These are phyloP conservation scores for Pythium plurisporium DNA, from an alignment of 352 stramenopile species.

Conservation along the genomic window DNA sequence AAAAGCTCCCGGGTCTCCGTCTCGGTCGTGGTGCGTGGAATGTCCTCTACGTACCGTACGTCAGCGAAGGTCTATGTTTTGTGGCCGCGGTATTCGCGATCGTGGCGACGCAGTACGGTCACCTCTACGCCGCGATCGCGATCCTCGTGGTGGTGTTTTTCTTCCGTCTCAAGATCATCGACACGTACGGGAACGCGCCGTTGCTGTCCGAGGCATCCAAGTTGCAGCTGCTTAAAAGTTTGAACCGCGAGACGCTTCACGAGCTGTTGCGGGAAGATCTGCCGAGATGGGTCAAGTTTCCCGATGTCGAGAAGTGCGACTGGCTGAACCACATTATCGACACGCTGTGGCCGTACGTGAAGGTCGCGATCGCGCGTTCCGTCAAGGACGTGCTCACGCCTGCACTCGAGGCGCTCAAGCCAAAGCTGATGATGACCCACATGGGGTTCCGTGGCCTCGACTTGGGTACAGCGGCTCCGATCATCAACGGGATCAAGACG, in stretches of 20 bases:
- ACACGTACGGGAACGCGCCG: conserved; percentile 23
- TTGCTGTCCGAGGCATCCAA: conserved; percentile 33
- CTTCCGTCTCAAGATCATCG: conserved; percentile 35
- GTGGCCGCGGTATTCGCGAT: conserved; percentile 23
- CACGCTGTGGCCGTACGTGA: conserved; percentile 48
- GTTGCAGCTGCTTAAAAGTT: conserved; percentile 32
- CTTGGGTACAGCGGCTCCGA: conserved; percentile 33
- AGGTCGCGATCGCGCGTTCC: conserved; percentile 32
- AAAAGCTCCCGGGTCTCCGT: conserved; percentile 20
- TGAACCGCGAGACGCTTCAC: conserved; percentile 35
- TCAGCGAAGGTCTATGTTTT: conserved; percentile 31
- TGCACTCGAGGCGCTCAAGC: conserved; percentile 31
- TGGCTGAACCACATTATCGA: conserved; percentile 40
- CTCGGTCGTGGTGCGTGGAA: conserved; percentile 28
- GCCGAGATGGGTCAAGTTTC: conserved; percentile 42
- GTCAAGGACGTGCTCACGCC: conserved; percentile 36
- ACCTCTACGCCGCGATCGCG: conserved; percentile 18
- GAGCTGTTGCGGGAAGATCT: conserved; percentile 40
- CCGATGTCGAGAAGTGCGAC: conserved; percentile 43
- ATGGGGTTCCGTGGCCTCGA: conserved; percentile 37
- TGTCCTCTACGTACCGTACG: conserved; percentile 28
- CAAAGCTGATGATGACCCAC: conserved; percentile 40
- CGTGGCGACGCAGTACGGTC: conserved; percentile 17
- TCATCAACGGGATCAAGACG: conserved; percentile 44
- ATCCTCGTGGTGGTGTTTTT: conserved; percentile 31